A percentile compares a stretch with the other conserved stretches of the same genome.
Conservation (phyloP, 192 early-diverging fungal species). For the Coemansia sp. region DNA sequence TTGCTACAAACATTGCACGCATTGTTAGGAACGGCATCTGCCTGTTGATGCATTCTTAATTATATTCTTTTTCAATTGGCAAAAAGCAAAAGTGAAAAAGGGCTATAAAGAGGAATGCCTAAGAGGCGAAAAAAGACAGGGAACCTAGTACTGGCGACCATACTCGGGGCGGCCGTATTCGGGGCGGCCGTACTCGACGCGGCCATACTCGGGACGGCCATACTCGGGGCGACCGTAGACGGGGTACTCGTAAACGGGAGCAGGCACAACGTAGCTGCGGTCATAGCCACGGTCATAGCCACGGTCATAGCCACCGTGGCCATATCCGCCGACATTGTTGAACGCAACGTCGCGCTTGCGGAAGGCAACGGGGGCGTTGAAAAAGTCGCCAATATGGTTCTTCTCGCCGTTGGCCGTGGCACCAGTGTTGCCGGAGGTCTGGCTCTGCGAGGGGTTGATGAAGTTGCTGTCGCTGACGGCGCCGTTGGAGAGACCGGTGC, state of each 20-base stretch:
- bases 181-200: background rate
- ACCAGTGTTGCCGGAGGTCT: slow-evolving; percentile 15
- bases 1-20: no score
- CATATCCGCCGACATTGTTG: slow-evolving; percentile 22
- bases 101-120: background rate
- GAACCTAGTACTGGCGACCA: background rate
- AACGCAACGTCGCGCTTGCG: slow-evolving; percentile 19
- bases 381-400: slow-evolving; percentile 23
- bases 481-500: slow-evolving; percentile 15
- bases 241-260: slow-evolving; percentile 8
- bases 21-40: no score
- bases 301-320: slow-evolving; percentile 1
- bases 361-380: background rate
- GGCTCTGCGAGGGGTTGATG: slow-evolving; percentile 15
- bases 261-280: slow-evolving; percentile 1
- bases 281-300: slow-evolving; percentile 1
- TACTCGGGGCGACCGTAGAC: slow-evolving; percentile 1
- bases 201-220: slow-evolving; percentile 6
- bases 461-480: slow-evolving; percentile 26
- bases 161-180: background rate
- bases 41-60: background rate
- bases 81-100: background rate
- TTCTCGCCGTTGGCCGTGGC: slow-evolving; percentile 22
- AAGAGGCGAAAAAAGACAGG: background rate
- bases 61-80: background rate